These are phyloP conservation scores for Rubia yunnanensis DNA, from an alignment of 257 asterid species.

Conservation along the genomic window DNA sequence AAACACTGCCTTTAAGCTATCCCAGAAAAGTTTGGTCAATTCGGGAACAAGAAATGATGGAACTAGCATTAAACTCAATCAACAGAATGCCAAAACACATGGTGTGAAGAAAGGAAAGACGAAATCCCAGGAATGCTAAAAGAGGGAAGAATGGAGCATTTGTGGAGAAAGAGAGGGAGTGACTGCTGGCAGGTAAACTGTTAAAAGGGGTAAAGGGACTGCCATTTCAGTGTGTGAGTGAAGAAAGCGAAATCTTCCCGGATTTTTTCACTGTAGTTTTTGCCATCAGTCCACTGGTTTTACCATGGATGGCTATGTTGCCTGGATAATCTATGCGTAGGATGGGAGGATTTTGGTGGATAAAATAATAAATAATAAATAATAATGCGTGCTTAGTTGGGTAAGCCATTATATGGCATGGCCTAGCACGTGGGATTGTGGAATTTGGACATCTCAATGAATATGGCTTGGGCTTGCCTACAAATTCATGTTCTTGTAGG, in stretches of 20 bases:
- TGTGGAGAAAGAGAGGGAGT: neutral
- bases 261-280: slow-evolving; percentile 20
- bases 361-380: no score
- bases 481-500: neutral
- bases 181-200: slow-evolving; percentile 41
- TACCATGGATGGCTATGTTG: neutral
- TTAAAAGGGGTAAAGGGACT: slow-evolving; percentile 26
- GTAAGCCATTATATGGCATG: neutral
- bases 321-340: neutral
- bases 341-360: neutral
- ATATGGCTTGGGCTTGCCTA: neutral
- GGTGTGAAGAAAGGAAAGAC: neutral
- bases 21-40: neutral
- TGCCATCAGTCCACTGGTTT: neutral
- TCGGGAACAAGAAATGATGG: neutral
- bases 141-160: neutral
- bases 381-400: slow-evolving; percentile 15
- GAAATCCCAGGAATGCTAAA: slow-evolving; percentile 12
- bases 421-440: slow-evolving; percentile 11
- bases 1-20: no score
- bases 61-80: slow-evolving; percentile 4
- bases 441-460: slow-evolving; percentile 3
- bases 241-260: slow-evolving; percentile 31
- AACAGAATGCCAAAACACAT: slow-evolving; percentile 9
- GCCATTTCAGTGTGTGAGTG: slow-evolving; percentile 16